Percentiles rank a stretch among this genome's conserved stretches.
phyloP scores from a whole-genome alignment of 306 rosid genomes.

The Mimosa pudica region DNA sequence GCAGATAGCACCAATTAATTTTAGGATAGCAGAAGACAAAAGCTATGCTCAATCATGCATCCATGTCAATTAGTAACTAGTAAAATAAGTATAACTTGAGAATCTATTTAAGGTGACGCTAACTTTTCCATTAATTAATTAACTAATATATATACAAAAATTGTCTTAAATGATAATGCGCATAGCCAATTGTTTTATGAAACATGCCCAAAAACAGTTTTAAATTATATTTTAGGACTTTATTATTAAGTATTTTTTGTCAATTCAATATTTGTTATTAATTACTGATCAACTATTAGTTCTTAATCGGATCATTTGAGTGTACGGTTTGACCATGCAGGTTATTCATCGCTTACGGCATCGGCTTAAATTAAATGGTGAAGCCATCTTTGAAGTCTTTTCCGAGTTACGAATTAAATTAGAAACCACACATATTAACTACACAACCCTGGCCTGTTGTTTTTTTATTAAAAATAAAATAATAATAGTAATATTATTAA shows the following conservation, averaged over 20 bases:
- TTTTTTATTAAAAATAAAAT: too few relatives aligned
- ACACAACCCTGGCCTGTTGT: not conserved
- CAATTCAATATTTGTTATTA: not conserved
- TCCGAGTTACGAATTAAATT: not conserved
- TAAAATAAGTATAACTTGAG: not conserved
- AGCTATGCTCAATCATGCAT: not conserved
- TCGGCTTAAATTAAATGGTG: constrained; percentile 9
- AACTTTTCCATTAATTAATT: not conserved
- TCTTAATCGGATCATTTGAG: not conserved
- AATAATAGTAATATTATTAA: too few relatives aligned
- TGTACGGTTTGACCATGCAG: not conserved
- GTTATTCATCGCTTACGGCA: constrained; percentile 9
- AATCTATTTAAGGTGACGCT: not conserved
- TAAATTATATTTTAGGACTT: too few relatives aligned
- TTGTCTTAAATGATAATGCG: not conserved
- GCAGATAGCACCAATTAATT: not conserved
- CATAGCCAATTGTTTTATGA: too few relatives aligned
- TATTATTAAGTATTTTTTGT: not conserved
- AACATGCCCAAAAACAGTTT: too few relatives aligned
- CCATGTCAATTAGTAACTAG: not conserved
- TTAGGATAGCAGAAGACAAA: not conserved
- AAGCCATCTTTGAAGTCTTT: not conserved
- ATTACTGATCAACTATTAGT: not conserved
- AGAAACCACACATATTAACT: not conserved
- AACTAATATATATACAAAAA: not conserved